These are phyloP conservation scores for Diutina pseudorugosa DNA, from an alignment of 1,139 yeast species.

Conservation along the genomic window DNA sequence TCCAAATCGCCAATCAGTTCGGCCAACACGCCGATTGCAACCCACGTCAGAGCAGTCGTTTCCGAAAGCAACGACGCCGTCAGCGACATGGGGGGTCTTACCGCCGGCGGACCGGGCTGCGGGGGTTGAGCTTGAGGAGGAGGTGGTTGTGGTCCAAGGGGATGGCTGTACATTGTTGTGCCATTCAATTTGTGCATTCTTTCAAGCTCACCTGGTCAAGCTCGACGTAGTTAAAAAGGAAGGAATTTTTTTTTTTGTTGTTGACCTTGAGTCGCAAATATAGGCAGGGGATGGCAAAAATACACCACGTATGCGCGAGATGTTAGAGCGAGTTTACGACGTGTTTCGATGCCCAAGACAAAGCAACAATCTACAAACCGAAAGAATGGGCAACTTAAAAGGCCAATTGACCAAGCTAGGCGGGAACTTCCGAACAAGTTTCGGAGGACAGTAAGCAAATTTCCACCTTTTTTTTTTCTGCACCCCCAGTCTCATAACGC, in stretches of 20 bases:
- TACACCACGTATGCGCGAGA: neutral
- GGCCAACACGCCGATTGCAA: constrained; percentile 82
- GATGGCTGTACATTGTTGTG: constrained; percentile 3
- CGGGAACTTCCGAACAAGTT: neutral
- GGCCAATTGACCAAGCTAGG: neutral
- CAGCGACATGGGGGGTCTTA: neutral
- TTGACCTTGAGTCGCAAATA: neutral
- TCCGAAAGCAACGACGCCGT: constrained; percentile 21
- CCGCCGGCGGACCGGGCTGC: neutral
- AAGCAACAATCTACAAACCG: neutral
- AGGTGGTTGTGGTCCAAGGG: neutral
- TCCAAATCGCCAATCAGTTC: constrained; percentile 84
- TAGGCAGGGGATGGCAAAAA: neutral
- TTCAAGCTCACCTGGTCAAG: neutral
- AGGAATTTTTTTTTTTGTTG: neutral
- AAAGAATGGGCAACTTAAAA: too few species aligned
- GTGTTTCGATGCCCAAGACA: too few species aligned
- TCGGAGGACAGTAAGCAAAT: neutral
- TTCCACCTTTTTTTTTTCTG: neutral
- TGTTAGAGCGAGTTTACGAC: neutral
- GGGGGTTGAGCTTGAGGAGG: neutral
- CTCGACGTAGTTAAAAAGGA: neutral
- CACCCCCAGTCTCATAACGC: neutral
- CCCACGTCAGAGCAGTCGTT: constrained; percentile 86
- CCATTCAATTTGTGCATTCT: constrained; percentile 3